A percentile compares a stretch with the other conserved stretches of the same genome.
Conservation (phyloP, 495 filamentous ascomycete species). For the Monascus purpureus region DNA sequence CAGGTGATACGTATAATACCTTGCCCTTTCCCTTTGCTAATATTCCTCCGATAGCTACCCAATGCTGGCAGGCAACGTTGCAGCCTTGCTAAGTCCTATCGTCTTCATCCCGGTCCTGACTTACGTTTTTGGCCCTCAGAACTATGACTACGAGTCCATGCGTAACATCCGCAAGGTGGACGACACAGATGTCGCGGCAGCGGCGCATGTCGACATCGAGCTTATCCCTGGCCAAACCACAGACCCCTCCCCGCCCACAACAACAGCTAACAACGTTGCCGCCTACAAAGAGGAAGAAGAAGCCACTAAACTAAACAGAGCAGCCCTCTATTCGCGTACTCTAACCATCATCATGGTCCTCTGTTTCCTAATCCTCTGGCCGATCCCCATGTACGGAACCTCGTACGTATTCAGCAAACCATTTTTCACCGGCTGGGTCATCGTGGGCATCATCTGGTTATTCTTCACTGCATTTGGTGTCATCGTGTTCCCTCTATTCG, state of each 20-base stretch:
- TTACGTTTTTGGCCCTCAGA: constrained; percentile 54
- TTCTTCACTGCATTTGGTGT: constrained; percentile 63
- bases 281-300: constrained; percentile 41
- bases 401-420: constrained; percentile 79
- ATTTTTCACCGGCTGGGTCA: constrained; percentile 89
- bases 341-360: constrained; percentile 66
- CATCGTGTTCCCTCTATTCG: constrained; percentile 70
- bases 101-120: constrained; percentile 73
- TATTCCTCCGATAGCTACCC: constrained; percentile 40
- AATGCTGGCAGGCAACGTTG: constrained; percentile 79
- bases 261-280: constrained; percentile 6
- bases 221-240: constrained; percentile 43
- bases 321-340: constrained; percentile 64
- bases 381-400: constrained; percentile 84
- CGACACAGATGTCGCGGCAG: constrained; percentile 59
- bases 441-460: constrained; percentile 77
- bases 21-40: not conserved
- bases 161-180: constrained; percentile 69
- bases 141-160: constrained; percentile 89
- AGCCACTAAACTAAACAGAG: constrained; percentile 50
- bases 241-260: constrained; percentile 1
- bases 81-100: constrained; percentile 66
- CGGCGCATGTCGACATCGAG: constrained; percentile 59
- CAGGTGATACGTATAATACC: not conserved
- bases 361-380: constrained; percentile 74